Evolutionary conservation across 257 asterid species (phyloP).

Genomic region (Solanum habrochaites): DNA sequence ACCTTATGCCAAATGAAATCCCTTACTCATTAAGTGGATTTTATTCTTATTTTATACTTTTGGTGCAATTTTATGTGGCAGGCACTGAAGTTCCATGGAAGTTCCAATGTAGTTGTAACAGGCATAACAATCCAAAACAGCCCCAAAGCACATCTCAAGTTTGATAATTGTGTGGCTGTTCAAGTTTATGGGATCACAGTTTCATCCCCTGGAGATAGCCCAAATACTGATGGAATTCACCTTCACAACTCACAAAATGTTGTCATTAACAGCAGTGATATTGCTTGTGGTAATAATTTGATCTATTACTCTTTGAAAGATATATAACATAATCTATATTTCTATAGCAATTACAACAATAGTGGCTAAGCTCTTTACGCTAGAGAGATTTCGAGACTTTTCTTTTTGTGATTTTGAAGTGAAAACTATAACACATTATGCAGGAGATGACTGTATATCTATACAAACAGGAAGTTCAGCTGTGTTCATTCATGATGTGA

Average conservation of each 20-base stretch:
- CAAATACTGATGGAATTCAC: slow-evolving; percentile 61
- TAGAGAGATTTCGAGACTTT: background rate
- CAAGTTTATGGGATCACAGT: slow-evolving; percentile 24
- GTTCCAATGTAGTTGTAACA: slow-evolving; percentile 17
- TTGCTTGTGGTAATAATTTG: slow-evolving; percentile 37
- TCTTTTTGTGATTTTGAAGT: background rate
- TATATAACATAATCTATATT: background rate
- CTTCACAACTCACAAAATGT: slow-evolving; percentile 36
- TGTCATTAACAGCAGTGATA: slow-evolving; percentile 11
- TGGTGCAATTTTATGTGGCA: background rate
- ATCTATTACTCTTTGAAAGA: background rate
- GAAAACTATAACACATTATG: background rate
- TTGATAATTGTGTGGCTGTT: slow-evolving; percentile 27
- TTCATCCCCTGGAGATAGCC: slow-evolving; percentile 42
- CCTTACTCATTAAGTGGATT: background rate
- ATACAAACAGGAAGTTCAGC: slow-evolving; percentile 34
- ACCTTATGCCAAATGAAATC: background rate
- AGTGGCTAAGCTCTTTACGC: background rate
- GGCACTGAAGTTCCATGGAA: slow-evolving; percentile 41
- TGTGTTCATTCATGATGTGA: slow-evolving; percentile 18
- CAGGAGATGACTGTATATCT: slow-evolving; percentile 52
- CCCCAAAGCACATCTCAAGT: slow-evolving; percentile 38
- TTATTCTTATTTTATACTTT: background rate
- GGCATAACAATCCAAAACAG: slow-evolving; percentile 43
- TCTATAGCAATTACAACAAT: background rate